Evolutionary conservation across 106 monocot species (phyloP), one percentile per base, ranked within the genome.

Genomic region (Triglochin maritima): DNA sequence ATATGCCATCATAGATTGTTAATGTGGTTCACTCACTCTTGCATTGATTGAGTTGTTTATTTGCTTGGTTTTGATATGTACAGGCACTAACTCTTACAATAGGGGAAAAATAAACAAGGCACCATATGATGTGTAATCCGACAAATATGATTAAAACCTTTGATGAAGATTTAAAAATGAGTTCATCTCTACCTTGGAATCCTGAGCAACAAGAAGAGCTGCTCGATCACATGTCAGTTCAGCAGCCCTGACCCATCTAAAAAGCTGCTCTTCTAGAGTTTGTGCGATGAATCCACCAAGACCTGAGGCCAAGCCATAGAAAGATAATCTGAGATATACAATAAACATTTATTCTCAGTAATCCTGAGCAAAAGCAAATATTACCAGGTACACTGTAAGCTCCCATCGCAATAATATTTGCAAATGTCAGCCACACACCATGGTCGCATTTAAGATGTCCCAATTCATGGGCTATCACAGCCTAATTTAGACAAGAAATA

Each of bases 371-470:
- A 54, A 49, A 17, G 52, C 49, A 56, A 16, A 54, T 46, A 66
- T 50, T 85, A 95, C 90, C 95, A 70, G 95, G 95, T 60, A 90
- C 73, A 82, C 52, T 81, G 56, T 85, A 90, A 63, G 95, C 95
- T 46, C 95, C 95, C 60, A 90, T 44, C 58, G 90, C 79, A 48
- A 95, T 56, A 77, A 96, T 91, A 49, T 91, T 96, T 44, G 91
- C 87, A 82, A 91, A 91, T 68, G 91, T 91, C 73, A 96, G 96
- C 87, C 90, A 96, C 49, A 91, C 81, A 46, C 96, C 96, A 75
- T 96, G 96, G 73, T 96, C 96, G 63, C 90, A 96, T 69, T 96
- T 96, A 70, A 96, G 72, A 56, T 96, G 96, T 4, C 90, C 90
- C 74, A 96, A 63, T 75, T 96, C 88, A 87, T 96, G 96, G 67